A percentile compares a stretch with the other conserved stretches of the same genome.
These are phyloP conservation scores for Lophiotrema nucula DNA, from an alignment of 495 filamentous ascomycete species.

Conservation along the genomic window DNA sequence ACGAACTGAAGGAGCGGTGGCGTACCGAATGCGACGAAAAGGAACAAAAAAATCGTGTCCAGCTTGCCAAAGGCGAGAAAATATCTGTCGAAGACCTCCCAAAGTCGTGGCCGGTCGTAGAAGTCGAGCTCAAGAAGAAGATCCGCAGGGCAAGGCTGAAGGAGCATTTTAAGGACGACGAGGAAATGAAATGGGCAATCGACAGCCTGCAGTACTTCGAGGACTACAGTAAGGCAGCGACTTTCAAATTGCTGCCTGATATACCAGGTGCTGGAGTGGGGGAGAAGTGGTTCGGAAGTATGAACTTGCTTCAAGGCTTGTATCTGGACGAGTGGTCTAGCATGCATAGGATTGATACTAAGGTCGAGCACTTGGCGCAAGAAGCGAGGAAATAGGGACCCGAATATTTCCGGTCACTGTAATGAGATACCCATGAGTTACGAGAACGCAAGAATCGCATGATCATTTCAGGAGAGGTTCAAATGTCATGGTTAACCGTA, in stretches of 20 bases:
- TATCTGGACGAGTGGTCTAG: constrained; percentile 27
- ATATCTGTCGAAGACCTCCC: not conserved
- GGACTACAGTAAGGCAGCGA: not conserved
- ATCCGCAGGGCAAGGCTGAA: constrained; percentile 15
- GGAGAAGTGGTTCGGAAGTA: constrained; percentile 23
- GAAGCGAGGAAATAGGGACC: not conserved
- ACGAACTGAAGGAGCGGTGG: not conserved
- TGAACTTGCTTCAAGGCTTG: constrained; percentile 16
- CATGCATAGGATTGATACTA: constrained; percentile 26
- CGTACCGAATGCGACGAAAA: not conserved
- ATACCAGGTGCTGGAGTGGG: constrained; percentile 19
- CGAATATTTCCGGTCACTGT: no score
- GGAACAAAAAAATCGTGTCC: not conserved
- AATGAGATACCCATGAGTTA: no score
- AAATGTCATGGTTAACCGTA: no score
- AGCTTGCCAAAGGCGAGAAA: constrained; percentile 1
- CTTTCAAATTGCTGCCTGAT: not conserved
- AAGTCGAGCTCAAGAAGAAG: constrained; percentile 12
- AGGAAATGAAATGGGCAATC: constrained; percentile 27
- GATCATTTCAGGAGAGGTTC: no score
- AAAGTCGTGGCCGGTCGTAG: not conserved
- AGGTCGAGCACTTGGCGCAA: constrained; percentile 13
- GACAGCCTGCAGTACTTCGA: constrained; percentile 17
- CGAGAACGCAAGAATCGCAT: no score
- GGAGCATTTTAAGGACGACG: constrained; percentile 14